Conservation (phyloP, 176 grass and related monocot genomes). For the Themeda triandra region DNA sequence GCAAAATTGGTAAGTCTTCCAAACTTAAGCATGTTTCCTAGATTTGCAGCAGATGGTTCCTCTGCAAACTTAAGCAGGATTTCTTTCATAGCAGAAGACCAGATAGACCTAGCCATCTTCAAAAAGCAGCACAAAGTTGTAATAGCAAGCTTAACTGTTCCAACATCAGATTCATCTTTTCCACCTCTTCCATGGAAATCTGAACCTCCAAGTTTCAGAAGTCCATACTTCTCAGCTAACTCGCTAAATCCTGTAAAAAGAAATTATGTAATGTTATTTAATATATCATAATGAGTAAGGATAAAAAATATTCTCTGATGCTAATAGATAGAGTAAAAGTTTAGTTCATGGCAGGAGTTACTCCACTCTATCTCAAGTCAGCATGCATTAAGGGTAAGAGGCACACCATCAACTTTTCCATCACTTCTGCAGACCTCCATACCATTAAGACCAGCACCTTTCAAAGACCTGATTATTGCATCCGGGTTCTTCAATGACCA, state of each 20-base stretch:
- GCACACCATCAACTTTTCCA: constrained; percentile 74
- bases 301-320: background rate
- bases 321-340: background rate
- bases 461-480: constrained; percentile 63
- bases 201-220: constrained; percentile 91
- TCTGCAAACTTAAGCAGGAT: constrained; percentile 65
- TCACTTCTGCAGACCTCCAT: constrained; percentile 97
- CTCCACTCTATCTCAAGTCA: constrained; percentile 14
- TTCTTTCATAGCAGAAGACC: constrained; percentile 77
- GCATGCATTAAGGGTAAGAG: constrained; percentile 14
- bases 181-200: constrained; percentile 91
- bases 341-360: background rate
- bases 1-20: constrained; percentile 30
- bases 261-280: background rate
- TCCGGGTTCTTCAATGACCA: constrained; percentile 84
- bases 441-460: constrained; percentile 76
- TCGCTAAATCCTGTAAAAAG: constrained; percentile 62
- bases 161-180: constrained; percentile 81
- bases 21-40: constrained; percentile 73
- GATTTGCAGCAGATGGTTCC: constrained; percentile 56
- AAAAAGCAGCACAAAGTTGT: constrained; percentile 66
- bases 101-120: constrained; percentile 69
- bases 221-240: constrained; percentile 71
- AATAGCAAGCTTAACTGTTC: constrained; percentile 64
- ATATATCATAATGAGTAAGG: background rate